Percentiles rank a stretch among this genome's conserved stretches.
phyloP scores from a whole-genome alignment of 2,329 filamentous ascomycete species.

The Aspergillus tanneri region DNA sequence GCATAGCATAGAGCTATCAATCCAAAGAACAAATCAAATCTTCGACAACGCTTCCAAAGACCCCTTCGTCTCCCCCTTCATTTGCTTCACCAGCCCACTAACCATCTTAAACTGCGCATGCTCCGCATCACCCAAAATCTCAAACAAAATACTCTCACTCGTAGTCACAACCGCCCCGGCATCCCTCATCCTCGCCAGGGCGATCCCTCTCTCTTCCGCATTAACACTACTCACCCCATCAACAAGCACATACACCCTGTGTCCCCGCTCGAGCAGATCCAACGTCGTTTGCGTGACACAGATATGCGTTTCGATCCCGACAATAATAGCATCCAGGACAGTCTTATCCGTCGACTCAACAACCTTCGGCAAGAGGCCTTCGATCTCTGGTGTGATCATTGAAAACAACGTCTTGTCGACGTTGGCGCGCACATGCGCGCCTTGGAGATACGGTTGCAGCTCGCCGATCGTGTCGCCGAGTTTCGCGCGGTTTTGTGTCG shows the following conservation, averaged over 20 bases:
- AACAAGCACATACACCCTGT: constrained; percentile 81
- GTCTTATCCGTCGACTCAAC: constrained; percentile 31
- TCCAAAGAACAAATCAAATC: constrained; percentile 40
- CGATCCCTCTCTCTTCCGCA: constrained; percentile 73
- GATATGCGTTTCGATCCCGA: constrained; percentile 92
- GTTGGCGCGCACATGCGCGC: constrained; percentile 53
- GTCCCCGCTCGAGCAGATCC: constrained; percentile 71
- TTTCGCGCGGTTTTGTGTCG: constrained; percentile 76
- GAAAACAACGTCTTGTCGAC: constrained; percentile 87
- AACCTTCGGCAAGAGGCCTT: constrained; percentile 33
- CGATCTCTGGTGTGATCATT: constrained; percentile 75
- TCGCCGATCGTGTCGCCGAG: constrained; percentile 80
- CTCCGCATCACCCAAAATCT: constrained; percentile 79
- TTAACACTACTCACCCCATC: constrained; percentile 91
- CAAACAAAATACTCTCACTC: constrained; percentile 87
- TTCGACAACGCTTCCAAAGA: constrained; percentile 66
- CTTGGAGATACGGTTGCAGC: constrained; percentile 54
- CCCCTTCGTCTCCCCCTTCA: constrained; percentile 66
- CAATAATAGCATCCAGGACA: constrained; percentile 66
- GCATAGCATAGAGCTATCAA: not conserved
- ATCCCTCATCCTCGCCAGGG: constrained; percentile 70
- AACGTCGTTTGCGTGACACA: constrained; percentile 91
- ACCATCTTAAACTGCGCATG: constrained; percentile 69
- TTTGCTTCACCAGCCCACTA: constrained; percentile 76
- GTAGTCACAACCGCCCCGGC: constrained; percentile 79